Evolutionary conservation across 352 stramenopile genomes (phyloP).

Genomic region (Phytophthora cajani): DNA sequence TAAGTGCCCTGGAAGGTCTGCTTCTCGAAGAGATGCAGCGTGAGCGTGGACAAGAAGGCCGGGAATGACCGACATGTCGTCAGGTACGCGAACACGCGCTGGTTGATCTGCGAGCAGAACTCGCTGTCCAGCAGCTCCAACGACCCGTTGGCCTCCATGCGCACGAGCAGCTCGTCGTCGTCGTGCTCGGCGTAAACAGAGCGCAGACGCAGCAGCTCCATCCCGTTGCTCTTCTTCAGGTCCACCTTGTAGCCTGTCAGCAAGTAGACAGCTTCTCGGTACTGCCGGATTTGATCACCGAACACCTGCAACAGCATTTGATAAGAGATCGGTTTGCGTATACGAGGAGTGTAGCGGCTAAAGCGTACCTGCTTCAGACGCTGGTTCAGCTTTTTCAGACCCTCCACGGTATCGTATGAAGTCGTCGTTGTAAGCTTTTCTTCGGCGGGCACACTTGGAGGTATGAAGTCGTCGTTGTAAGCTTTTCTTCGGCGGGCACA

Average conservation of each 20-base stretch:
- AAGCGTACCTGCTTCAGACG: constrained; percentile 82
- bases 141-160: constrained; percentile 75
- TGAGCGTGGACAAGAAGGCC: constrained; percentile 89
- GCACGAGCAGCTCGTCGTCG: constrained; percentile 86
- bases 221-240: constrained; percentile 80
- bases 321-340: not conserved
- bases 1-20: constrained; percentile 87
- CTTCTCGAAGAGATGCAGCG: constrained; percentile 90
- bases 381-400: constrained; percentile 88
- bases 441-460: constrained; percentile 21
- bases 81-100: constrained; percentile 39
- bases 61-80: constrained; percentile 88
- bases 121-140: constrained; percentile 88
- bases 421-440: constrained; percentile 72
- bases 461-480: constrained; percentile 85
- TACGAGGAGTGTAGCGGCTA: not conserved
- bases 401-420: constrained; percentile 87
- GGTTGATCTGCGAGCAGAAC: constrained; percentile 71
- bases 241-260: constrained; percentile 91
- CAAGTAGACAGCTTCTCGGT: constrained; percentile 89
- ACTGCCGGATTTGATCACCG: constrained; percentile 89
- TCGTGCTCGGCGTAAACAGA: constrained; percentile 88
- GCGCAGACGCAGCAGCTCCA: constrained; percentile 77
- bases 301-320: constrained; percentile 59
- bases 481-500: constrained; percentile 32